Evolutionary conservation across 2,329 filamentous ascomycete genomes (phyloP).

Genomic region (Mycosphaerella sp.): DNA sequence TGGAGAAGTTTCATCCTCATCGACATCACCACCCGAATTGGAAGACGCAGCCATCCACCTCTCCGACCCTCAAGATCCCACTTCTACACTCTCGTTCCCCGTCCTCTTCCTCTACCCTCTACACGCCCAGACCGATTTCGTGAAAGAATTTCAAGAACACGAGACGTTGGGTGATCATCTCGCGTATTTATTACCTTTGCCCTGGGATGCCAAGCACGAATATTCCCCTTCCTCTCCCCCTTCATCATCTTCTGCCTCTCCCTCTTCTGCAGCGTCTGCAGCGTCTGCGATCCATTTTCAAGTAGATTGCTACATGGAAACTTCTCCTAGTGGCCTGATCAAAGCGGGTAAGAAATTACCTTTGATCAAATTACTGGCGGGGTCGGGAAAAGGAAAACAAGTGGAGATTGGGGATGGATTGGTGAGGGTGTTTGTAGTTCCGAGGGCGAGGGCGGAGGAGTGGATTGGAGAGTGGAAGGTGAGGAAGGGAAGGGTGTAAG

Average conservation of each 20-base stretch:
- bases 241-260: too few relatives aligned
- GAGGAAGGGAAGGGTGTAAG: constrained; percentile 43
- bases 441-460: constrained; percentile 57
- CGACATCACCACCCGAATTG: constrained; percentile 64
- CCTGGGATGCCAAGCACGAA: constrained; percentile 60
- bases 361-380: constrained; percentile 62
- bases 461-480: constrained; percentile 84
- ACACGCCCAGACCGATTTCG: constrained; percentile 76
- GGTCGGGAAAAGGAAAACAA: constrained; percentile 52
- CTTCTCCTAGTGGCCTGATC: constrained; percentile 66
- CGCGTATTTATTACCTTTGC: constrained; percentile 75
- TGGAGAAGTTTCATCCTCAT: too few relatives aligned
- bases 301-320: constrained; percentile 81
- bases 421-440: constrained; percentile 75
- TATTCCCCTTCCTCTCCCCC: too few relatives aligned
- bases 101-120: constrained; percentile 79
- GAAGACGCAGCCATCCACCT: constrained; percentile 72
- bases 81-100: constrained; percentile 67
- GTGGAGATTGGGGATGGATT: constrained; percentile 84
- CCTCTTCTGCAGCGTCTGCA: too few relatives aligned
- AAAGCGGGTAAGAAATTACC: constrained; percentile 83
- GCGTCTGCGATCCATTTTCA: too few relatives aligned
- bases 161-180: constrained; percentile 72
- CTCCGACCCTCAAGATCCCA: constrained; percentile 64
- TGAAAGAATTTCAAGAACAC: constrained; percentile 78